A percentile compares a stretch with the other conserved stretches of the same genome.
Evolutionary conservation across 805 yeast genomes (phyloP).

Genomic region (Suhomyces kilbournensis): DNA sequence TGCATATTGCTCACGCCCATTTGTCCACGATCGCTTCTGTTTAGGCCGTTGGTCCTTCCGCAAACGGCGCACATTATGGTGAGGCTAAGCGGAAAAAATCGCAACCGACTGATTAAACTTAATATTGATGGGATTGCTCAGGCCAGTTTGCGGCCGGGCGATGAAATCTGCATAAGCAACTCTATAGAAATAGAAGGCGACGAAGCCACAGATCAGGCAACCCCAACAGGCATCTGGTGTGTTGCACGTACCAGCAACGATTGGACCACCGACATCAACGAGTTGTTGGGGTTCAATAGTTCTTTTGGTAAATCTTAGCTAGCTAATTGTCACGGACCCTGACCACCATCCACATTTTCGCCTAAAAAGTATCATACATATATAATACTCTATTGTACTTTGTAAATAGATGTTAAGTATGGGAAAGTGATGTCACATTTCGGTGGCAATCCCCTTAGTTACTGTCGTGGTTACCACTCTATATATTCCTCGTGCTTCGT

Average conservation of each 20-base stretch:
- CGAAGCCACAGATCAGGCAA: background rate
- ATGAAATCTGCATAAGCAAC: slow-evolving; percentile 72
- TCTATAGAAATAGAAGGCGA: slow-evolving; percentile 17
- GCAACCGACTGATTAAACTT: slow-evolving; percentile 46
- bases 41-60: slow-evolving; percentile 84
- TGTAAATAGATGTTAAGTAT: no score
- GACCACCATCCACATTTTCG: background rate
- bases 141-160: slow-evolving; percentile 66
- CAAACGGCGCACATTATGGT: slow-evolving; percentile 70
- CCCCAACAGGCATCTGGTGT: slow-evolving; percentile 71
- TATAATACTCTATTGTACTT: no score
- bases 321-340: background rate
- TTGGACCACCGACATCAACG: slow-evolving; percentile 90
- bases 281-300: slow-evolving; percentile 83
- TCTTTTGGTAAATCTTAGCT: slow-evolving; percentile 43
- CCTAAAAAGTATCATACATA: background rate
- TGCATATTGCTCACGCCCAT: slow-evolving; percentile 84
- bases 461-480: background rate
- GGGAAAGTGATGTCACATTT: background rate
- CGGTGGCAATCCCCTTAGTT: background rate
- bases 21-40: slow-evolving; percentile 88
- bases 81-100: slow-evolving; percentile 50
- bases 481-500: background rate
- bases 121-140: slow-evolving; percentile 84
- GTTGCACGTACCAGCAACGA: slow-evolving; percentile 79